These are phyloP conservation scores for Irpex sp. DNA, from an alignment of 1,284 basidiomycete species.

Conservation along the genomic window DNA sequence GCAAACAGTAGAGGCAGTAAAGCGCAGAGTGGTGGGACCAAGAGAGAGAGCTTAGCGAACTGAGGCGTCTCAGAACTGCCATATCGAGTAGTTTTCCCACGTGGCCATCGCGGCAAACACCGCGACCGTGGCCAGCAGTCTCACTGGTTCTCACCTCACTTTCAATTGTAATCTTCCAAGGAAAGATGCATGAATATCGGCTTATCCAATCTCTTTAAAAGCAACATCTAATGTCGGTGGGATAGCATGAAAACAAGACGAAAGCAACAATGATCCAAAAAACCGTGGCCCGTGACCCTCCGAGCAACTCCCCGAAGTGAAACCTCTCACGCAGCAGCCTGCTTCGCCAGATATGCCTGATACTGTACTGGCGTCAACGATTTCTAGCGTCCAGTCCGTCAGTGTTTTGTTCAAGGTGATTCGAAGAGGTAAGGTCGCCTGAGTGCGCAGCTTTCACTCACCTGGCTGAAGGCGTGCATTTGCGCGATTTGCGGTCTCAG, in stretches of 20 bases:
- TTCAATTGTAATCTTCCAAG: neutral
- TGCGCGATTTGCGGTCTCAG: constrained; percentile 70
- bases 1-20: neutral
- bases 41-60: too few relatives aligned
- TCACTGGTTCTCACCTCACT: neutral
- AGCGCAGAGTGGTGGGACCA: too few relatives aligned
- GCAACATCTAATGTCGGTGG: neutral
- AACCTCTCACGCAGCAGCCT: constrained; percentile 13
- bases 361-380: constrained; percentile 73
- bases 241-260: neutral
- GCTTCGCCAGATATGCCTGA: constrained; percentile 45
- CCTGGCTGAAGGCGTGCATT: constrained; percentile 86
- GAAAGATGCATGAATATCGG: neutral
- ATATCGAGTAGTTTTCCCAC: too few relatives aligned
- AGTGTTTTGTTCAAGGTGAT: neutral
- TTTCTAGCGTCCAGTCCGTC: constrained; percentile 44
- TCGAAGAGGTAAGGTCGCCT: neutral
- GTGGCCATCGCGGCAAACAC: too few relatives aligned
- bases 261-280: neutral
- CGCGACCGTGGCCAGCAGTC: neutral
- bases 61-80: too few relatives aligned
- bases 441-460: constrained; percentile 25
- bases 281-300: neutral
- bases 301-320: neutral
- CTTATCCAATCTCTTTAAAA: neutral